phyloP scores from a whole-genome alignment of 352 stramenopile genomes.

The Phytophthora quininea region DNA sequence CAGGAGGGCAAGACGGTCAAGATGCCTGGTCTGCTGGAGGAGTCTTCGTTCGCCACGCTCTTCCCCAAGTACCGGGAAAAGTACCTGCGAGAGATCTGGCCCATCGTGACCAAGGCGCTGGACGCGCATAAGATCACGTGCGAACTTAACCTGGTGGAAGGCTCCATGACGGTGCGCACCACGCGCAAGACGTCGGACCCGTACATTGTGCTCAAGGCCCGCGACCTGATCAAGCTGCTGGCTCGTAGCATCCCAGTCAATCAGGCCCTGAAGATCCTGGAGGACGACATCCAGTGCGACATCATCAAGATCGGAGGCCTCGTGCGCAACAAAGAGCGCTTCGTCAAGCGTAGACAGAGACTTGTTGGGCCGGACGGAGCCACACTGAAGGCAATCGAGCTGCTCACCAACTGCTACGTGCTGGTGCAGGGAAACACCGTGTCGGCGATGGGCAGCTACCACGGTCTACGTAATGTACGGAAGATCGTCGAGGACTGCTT shows the following conservation, averaged over 20 bases:
- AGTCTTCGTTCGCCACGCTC: slow-evolving; percentile 99
- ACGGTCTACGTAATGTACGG: slow-evolving; percentile 94
- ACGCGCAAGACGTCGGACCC: slow-evolving; percentile 96
- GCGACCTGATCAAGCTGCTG: slow-evolving; percentile 99
- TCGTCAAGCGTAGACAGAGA: slow-evolving; percentile 98
- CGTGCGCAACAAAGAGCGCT: slow-evolving; percentile 99
- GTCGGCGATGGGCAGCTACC: slow-evolving; percentile 85
- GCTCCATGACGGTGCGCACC: slow-evolving; percentile 91
- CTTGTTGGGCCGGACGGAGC: slow-evolving; percentile 98
- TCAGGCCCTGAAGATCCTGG: slow-evolving; percentile 95
- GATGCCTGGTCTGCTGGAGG: slow-evolving; percentile 94
- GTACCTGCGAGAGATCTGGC: slow-evolving; percentile 99
- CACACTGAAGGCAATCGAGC: slow-evolving; percentile 97
- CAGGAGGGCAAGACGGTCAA: slow-evolving; percentile 63
- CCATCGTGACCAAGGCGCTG: slow-evolving; percentile 97
- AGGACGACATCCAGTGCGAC: slow-evolving; percentile 98
- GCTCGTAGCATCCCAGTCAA: slow-evolving; percentile 97
- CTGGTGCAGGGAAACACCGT: slow-evolving; percentile 99
- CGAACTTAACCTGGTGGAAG: slow-evolving; percentile 99
- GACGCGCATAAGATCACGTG: slow-evolving; percentile 96
- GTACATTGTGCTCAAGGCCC: slow-evolving; percentile 98
- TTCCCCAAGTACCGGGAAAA: slow-evolving; percentile 99
- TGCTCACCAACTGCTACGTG: slow-evolving; percentile 99
- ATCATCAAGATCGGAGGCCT: slow-evolving; percentile 99
- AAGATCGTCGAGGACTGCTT: slow-evolving; percentile 99